Base-by-base conservation (phyloP, 1,139 yeast genomes). In the Taiozyma onychis region DNA sequence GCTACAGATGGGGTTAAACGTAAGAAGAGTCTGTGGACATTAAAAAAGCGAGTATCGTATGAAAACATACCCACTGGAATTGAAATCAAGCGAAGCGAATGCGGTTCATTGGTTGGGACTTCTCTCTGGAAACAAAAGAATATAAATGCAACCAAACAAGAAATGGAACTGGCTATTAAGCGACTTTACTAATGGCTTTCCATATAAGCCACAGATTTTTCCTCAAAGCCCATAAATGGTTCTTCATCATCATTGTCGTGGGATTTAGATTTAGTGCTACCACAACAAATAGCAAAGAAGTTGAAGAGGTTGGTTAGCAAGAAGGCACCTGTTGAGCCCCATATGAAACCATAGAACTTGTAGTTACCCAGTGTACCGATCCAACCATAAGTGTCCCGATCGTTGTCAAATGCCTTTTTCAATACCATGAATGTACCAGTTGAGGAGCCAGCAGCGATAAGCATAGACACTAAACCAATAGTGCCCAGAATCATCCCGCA, bases 291-390 rank as follows among this genome's bases (percentile, higher is more conserved):
- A 28, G 74, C 66, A 45, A 74, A 54, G 49, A 68, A 48, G 71
- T 76, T 74, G 58, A 74, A 66, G 27, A 75, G 10, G 1, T 66
- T 53, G 1, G 76, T 62, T 50, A 73, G 49, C n/a, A 75, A 48
- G 2, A 72, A 57, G 4, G 71, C 66, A 13, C 58, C 76, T 3
- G 70, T 64, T 8, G 77, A 74, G 30, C 70, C 71, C 83, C 83
- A 79, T 16, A 75, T 67, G 30, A 74, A 51, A 2, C 68, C 76
- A 41, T 71, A 67, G 45, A 71, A 72, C 27, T 65, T 59, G 30
- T 61, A 46, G 27, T 63, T 60, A 44, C 70, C 72, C 44, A 71
- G 54, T 1, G 68, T 51, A 4, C 78, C 79, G 8, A 52, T 51
- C 42, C 75, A 67, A 16, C 81, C 81, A 53, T 64, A 71, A 3